phyloP scores from a whole-genome alignment of 2,329 filamentous ascomycete species.

The Harringtonia aguacate region DNA sequence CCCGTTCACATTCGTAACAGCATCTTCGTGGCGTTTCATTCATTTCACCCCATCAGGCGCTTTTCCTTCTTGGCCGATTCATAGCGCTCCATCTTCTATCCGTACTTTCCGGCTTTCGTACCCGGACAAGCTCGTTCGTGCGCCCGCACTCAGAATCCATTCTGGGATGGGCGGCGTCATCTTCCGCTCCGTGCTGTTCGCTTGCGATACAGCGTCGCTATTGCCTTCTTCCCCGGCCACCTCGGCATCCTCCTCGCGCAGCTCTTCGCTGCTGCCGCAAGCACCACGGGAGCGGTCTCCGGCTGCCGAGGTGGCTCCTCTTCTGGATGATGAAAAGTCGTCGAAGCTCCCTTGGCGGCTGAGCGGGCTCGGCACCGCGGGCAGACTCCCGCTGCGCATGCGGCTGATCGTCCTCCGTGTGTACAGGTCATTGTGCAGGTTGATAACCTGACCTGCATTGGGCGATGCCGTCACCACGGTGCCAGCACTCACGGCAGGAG shows the following conservation, averaged over 20 bases:
- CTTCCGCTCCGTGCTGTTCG: conserved; percentile 27
- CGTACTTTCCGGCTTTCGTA: conserved; percentile 28
- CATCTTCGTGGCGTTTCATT: background rate
- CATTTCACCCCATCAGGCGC: background rate
- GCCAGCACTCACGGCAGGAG: conserved; percentile 49
- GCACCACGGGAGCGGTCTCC: background rate
- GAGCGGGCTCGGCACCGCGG: conserved; percentile 35
- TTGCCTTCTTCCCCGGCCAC: conserved; percentile 15
- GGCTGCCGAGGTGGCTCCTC: background rate
- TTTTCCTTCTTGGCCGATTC: no score
- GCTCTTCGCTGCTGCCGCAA: conserved; percentile 8
- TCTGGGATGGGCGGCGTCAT: conserved; percentile 52
- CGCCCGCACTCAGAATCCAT: conserved; percentile 46
- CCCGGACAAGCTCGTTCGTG: conserved; percentile 35
- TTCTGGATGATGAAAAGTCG: conserved; percentile 21
- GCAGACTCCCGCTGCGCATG: conserved; percentile 45
- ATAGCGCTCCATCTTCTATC: conserved; percentile 1
- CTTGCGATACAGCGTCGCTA: conserved; percentile 1
- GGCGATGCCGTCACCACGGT: conserved; percentile 64
- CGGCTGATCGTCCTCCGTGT: conserved; percentile 40
- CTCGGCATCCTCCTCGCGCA: conserved; percentile 15
- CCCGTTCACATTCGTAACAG: background rate
- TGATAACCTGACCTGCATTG: conserved; percentile 53
- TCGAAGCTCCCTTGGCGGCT: conserved; percentile 39
- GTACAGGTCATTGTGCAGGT: conserved; percentile 26